Conservation (phyloP, 2,329 filamentous ascomycete genomes). For the Aspergillus sp. region DNA sequence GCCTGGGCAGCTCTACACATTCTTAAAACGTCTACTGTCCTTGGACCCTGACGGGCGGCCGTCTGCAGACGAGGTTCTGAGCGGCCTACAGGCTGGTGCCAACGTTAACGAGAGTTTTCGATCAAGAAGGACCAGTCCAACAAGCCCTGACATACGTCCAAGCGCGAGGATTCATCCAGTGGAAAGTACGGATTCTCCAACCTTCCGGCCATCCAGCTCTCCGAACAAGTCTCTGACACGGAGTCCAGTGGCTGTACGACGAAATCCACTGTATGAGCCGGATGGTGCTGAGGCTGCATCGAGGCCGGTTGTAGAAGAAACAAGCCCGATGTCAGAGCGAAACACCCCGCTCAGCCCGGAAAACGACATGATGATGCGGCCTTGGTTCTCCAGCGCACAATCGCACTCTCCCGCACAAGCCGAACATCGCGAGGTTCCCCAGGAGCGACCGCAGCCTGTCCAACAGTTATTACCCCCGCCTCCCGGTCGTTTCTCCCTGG, state of each 20-base stretch:
- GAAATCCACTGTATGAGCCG: slow-evolving; percentile 30
- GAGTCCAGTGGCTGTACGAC: slow-evolving; percentile 26
- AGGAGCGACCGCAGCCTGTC: slow-evolving; percentile 20
- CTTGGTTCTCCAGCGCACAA: slow-evolving; percentile 29
- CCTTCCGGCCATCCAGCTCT: slow-evolving; percentile 30
- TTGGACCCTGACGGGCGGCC: slow-evolving; percentile 76
- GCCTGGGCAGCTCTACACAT: slow-evolving; percentile 79
- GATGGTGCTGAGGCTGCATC: slow-evolving; percentile 17
- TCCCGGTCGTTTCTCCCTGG: slow-evolving; percentile 30
- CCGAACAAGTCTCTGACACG: slow-evolving; percentile 28
- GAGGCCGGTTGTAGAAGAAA: slow-evolving; percentile 19
- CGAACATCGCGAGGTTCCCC: slow-evolving; percentile 17
- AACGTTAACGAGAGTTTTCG: slow-evolving; percentile 50
- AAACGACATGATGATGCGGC: slow-evolving; percentile 36
- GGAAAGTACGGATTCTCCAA: slow-evolving; percentile 36
- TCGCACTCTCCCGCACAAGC: slow-evolving; percentile 26
- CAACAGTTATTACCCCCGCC: slow-evolving; percentile 48
- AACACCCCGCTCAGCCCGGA: slow-evolving; percentile 30
- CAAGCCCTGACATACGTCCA: slow-evolving; percentile 34
- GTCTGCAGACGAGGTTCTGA: slow-evolving; percentile 80
- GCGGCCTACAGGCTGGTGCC: slow-evolving; percentile 69
- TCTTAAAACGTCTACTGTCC: slow-evolving; percentile 78
- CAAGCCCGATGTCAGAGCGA: slow-evolving; percentile 13
- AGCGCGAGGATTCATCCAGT: slow-evolving; percentile 42
- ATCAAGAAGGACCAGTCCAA: slow-evolving; percentile 35